Evolutionary conservation across 2,329 filamentous ascomycete genomes (phyloP), one percentile per base, ranked within the genome.

Genomic region (Pseudopithomyces maydicus): DNA sequence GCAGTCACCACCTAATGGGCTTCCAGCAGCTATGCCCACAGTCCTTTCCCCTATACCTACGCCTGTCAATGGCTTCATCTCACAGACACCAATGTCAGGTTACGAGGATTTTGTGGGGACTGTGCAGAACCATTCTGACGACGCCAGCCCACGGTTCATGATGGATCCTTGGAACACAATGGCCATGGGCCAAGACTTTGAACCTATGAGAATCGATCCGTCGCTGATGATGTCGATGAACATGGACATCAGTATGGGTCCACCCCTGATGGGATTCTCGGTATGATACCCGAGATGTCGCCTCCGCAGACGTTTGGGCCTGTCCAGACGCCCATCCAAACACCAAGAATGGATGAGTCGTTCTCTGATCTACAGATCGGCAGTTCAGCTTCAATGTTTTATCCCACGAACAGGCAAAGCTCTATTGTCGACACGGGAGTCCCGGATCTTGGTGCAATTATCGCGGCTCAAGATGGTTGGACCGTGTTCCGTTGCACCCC

Each of bases 401-500:
- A 78, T 23, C 66, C 72, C 5, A 74, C 75, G 11, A 70, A 70
- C 46, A 67, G 78, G 32, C 78, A 81, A 15, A 68, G 68, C 33
- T 80, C 79, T 0, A 77, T 77, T 22, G 70, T 62, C 26, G 74
- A 75, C 43, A 61, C 68, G 11, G 69, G 73, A 5, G 66, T 74
- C 44, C 72, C 74, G 10, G 80, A 82, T 55, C 75, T 81, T 41
- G 77, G 78, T 42, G 79, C 80, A 6, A 80, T 83, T 45, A 73
- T 82, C 41, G 76, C 79, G 19, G 81, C 81, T 26, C 81, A 82
- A 55, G 80, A 84, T 57, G 78, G 77, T 7, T 84, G 82, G 82
- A 80, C 78, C 4, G 80, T 79, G 6, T 84, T 84, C 62, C 77
- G 81, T 38, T 84, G 82, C 66, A 82, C 78, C 14, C 80, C 81